Evolutionary conservation across 1,139 yeast genomes (phyloP).

Genomic region (Nadsonia commutata): DNA sequence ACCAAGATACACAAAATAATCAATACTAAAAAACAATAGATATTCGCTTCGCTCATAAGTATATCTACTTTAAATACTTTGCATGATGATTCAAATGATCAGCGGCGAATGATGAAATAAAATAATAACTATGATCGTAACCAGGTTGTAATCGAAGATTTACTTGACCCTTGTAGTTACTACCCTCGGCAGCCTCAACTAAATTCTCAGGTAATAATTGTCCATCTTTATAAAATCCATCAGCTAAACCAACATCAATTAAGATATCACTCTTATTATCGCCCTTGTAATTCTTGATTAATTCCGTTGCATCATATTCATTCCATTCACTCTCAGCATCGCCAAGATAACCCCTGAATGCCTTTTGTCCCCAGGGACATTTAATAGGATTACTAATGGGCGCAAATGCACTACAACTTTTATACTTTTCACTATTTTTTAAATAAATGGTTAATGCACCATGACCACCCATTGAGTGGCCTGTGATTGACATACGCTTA

Average conservation of each 20-base stretch:
- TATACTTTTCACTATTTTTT: slow-evolving; percentile 57
- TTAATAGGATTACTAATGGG: slow-evolving; percentile 72
- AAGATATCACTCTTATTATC: slow-evolving; percentile 44
- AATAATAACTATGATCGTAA: slow-evolving; percentile 84
- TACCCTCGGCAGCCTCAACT: slow-evolving; percentile 43
- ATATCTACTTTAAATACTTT: slow-evolving; percentile 34
- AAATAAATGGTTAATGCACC: slow-evolving; percentile 78
- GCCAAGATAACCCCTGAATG: slow-evolving; percentile 68
- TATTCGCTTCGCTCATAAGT: too few relatives aligned
- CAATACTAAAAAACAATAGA: too few relatives aligned
- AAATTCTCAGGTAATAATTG: slow-evolving; percentile 73
- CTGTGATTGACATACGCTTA: slow-evolving; percentile 55
- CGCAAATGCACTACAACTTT: slow-evolving; percentile 79
- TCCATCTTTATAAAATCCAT: slow-evolving; percentile 49
- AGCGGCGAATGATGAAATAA: slow-evolving; percentile 64
- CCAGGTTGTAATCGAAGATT: slow-evolving; percentile 58
- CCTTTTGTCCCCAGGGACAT: slow-evolving; percentile 79
- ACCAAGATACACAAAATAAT: too few relatives aligned
- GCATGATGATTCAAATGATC: slow-evolving; percentile 86
- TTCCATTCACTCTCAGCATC: slow-evolving; percentile 45
- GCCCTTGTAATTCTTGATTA: slow-evolving; percentile 43
- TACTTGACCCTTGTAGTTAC: slow-evolving; percentile 50
- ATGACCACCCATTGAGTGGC: slow-evolving; percentile 97
- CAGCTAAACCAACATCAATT: slow-evolving; percentile 73
- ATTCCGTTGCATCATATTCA: slow-evolving; percentile 66